phyloP scores from a whole-genome alignment of 2,329 filamentous ascomycete genomes.

The Colletotrichum spaethianum region DNA sequence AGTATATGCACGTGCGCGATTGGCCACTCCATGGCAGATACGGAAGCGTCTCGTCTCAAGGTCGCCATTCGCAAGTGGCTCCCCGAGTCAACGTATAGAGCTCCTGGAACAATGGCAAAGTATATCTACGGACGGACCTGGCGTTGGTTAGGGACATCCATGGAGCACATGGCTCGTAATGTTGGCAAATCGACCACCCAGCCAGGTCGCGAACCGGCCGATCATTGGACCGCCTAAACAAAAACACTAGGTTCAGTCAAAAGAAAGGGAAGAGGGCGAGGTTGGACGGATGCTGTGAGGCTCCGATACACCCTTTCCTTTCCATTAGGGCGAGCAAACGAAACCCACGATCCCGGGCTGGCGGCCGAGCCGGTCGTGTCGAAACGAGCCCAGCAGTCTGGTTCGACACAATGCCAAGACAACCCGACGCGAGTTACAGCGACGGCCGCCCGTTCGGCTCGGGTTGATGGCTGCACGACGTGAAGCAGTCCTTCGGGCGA shows the following conservation, averaged over 20 bases:
- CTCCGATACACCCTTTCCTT: not conserved
- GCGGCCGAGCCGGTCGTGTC: not conserved
- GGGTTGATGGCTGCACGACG: not conserved
- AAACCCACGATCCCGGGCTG: not conserved
- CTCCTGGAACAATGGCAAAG: slow-evolving; percentile 32
- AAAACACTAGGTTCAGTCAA: not conserved
- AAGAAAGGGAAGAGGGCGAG: not conserved
- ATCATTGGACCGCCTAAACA: not conserved
- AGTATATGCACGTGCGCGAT: not conserved
- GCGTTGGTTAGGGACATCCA: not conserved
- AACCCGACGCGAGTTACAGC: slow-evolving; percentile 6
- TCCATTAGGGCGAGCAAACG: not conserved
- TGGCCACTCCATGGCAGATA: not conserved
- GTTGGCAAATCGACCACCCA: not conserved
- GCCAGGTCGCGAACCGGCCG: too few species aligned
- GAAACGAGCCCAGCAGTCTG: not conserved
- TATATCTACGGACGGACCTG: slow-evolving; percentile 21
- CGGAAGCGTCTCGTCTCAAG: slow-evolving; percentile 25
- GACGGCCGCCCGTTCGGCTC: not conserved
- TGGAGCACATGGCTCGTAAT: not conserved
- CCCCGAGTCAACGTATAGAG: slow-evolving; percentile 26
- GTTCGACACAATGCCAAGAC: slow-evolving; percentile 9
- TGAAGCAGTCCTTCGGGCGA: not conserved
- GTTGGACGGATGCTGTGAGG: too few species aligned
- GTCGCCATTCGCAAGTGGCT: slow-evolving; percentile 22